Percentiles rank a stretch among this genome's conserved stretches.
These are phyloP conservation scores for Cystobasidium slooffiae DNA, from an alignment of 1,284 basidiomycete genomes.

Conservation along the genomic window DNA sequence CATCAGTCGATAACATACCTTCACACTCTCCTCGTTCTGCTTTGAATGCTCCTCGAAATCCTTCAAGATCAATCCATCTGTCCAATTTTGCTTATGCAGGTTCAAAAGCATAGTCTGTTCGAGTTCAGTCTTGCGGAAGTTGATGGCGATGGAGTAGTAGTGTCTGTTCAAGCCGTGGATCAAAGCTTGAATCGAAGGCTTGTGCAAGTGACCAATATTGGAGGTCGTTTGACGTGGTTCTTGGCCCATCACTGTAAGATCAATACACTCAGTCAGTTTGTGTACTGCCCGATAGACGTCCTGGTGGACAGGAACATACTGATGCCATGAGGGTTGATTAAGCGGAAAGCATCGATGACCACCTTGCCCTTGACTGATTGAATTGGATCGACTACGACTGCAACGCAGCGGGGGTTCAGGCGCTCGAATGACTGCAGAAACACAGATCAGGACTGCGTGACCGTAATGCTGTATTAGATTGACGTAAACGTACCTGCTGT, in stretches of 20 bases:
- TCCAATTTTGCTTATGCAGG: constrained; percentile 96
- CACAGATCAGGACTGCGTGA: neutral
- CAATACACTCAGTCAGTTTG: neutral
- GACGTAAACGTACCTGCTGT: constrained; percentile 72
- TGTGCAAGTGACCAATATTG: constrained; percentile 98
- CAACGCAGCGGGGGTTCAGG: constrained; percentile 90
- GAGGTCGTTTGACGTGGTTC: constrained; percentile 97
- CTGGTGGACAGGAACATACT: constrained; percentile 57
- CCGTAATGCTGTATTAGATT: neutral
- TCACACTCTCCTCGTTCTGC: constrained; percentile 85
- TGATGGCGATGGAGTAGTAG: constrained; percentile 95
- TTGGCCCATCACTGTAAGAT: constrained; percentile 67
- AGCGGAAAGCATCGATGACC: constrained; percentile 98
- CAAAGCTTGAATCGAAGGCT: constrained; percentile 76
- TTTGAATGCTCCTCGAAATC: constrained; percentile 87
- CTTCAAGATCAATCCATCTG: constrained; percentile 84
- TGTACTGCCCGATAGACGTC: neutral
- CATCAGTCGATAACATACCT: constrained; percentile 63
- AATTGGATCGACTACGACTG: constrained; percentile 97
- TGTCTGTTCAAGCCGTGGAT: constrained; percentile 89
- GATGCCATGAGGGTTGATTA: constrained; percentile 85
- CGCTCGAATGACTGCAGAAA: constrained; percentile 86
- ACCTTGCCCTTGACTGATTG: constrained; percentile 92
- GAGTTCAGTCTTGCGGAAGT: constrained; percentile 93
- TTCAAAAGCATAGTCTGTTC: constrained; percentile 99